phyloP scores from a whole-genome alignment of 2,329 filamentous ascomycete genomes.

The Ceratocystis destructans region DNA sequence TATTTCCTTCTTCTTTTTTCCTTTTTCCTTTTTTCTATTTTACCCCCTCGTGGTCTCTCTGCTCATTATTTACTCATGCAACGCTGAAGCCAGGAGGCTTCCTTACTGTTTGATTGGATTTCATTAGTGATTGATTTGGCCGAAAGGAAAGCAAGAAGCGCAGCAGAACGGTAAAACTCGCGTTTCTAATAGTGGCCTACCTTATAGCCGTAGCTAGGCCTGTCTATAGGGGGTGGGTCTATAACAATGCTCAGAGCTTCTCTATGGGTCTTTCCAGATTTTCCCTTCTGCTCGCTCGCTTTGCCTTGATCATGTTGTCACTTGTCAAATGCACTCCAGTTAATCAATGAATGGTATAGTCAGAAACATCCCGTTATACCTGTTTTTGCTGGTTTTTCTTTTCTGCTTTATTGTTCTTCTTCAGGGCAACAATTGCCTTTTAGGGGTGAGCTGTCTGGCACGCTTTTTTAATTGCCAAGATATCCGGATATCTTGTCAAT shows the following conservation, averaged over 20 bases:
- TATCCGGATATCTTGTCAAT: no score
- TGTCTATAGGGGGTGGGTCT: background rate
- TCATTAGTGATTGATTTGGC: background rate
- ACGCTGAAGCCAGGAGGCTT: background rate
- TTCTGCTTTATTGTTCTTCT: background rate
- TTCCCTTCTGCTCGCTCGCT: background rate
- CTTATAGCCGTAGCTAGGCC: background rate
- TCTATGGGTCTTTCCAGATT: background rate
- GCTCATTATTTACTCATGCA: background rate
- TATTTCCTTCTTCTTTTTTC: no score
- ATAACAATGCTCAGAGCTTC: background rate
- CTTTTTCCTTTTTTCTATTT: no score
- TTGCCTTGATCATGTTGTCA: background rate
- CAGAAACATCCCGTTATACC: no score
- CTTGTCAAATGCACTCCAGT: no score
- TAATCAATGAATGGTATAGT: no score
- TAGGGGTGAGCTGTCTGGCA: background rate
- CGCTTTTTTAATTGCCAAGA: background rate
- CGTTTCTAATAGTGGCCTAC: background rate
- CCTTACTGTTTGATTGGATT: background rate
- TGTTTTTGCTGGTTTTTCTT: background rate
- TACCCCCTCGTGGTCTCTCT: background rate
- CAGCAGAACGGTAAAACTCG: background rate
- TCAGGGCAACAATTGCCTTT: background rate
- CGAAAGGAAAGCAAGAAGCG: background rate